These are phyloP conservation scores for Starmerella khaoyaiensis DNA, from an alignment of 805 yeast genomes.

Conservation along the genomic window DNA sequence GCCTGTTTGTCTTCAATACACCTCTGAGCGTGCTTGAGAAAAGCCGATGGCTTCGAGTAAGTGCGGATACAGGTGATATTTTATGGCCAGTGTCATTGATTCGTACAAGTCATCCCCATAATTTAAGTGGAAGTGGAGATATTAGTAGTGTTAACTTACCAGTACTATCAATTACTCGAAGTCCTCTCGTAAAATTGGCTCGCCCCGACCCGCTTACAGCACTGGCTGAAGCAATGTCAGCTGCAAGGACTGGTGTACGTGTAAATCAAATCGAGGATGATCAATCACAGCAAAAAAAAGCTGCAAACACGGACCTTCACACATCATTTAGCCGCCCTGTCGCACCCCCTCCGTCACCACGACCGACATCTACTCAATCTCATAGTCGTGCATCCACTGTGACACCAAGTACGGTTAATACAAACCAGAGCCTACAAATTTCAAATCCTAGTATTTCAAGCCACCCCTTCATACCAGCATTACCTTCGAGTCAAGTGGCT, in stretches of 20 bases:
- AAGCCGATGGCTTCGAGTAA: slow-evolving; percentile 20
- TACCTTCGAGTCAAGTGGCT: too few species aligned
- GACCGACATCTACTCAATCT: neutral
- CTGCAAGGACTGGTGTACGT: slow-evolving; percentile 6
- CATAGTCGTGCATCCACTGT: neutral
- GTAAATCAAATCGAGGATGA: neutral
- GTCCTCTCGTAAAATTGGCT: slow-evolving; percentile 12
- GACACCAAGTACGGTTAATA: neutral
- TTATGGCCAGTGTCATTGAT: slow-evolving; percentile 21
- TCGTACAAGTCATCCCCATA: slow-evolving; percentile 2
- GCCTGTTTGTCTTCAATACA: slow-evolving; percentile 8
- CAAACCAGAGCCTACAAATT: neutral
- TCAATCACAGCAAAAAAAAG: too few species aligned
- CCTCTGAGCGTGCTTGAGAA: slow-evolving; percentile 11
- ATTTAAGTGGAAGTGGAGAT: neutral
- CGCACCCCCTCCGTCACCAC: slow-evolving; percentile 17
- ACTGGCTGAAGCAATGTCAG: slow-evolving; percentile 14
- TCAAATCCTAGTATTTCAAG: too few species aligned
- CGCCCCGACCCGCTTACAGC: slow-evolving; percentile 11
- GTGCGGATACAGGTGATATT: slow-evolving; percentile 16
- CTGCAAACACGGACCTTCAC: slow-evolving; percentile 3
- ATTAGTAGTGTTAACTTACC: neutral
- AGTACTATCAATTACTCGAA: neutral
- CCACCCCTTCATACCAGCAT: too few species aligned
- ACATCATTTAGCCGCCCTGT: slow-evolving; percentile 13